A percentile compares a stretch with the other conserved stretches of the same genome.
Evolutionary conservation across 2,329 filamentous ascomycete species (phyloP).

Genomic region (Colletotrichum sansevieriae): DNA sequence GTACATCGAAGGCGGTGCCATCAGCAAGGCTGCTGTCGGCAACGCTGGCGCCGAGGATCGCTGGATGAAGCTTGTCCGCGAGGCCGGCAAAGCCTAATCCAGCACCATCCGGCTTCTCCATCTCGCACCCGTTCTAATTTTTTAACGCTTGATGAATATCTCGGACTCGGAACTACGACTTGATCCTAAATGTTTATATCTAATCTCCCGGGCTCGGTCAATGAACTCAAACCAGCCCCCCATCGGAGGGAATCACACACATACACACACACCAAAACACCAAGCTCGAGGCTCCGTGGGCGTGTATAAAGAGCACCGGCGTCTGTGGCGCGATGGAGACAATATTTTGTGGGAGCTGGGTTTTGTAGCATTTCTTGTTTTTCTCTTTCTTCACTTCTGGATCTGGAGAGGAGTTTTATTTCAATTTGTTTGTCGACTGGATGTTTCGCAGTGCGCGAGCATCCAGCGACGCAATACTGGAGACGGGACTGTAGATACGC

Average conservation of each 20-base stretch:
- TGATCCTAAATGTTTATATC: conserved; percentile 42
- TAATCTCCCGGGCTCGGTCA: conserved; percentile 38
- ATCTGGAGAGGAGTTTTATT: background rate
- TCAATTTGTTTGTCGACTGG: background rate
- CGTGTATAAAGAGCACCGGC: conserved; percentile 41
- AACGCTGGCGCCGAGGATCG: conserved; percentile 61
- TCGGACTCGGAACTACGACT: conserved; percentile 36
- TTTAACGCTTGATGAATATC: conserved; percentile 40
- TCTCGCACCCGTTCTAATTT: background rate
- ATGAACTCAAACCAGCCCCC: background rate
- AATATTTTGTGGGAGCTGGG: conserved; percentile 29
- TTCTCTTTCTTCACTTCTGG: background rate
- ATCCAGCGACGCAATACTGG: conserved; percentile 5
- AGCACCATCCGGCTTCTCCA: background rate
- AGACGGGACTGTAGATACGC: conserved; percentile 19
- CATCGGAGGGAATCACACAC: conserved; percentile 31
- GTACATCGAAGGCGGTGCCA: conserved; percentile 49
- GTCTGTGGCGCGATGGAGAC: conserved; percentile 39
- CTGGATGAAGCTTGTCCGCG: conserved; percentile 57
- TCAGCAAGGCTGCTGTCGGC: conserved; percentile 41
- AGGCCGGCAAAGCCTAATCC: conserved; percentile 53
- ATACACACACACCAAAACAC: conserved; percentile 23
- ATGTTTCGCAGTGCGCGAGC: conserved; percentile 39
- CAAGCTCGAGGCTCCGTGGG: conserved; percentile 12
- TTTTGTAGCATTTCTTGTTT: conserved; percentile 29